A percentile compares a stretch with the other conserved stretches of the same genome.
Conservation (phyloP, 2,329 filamentous ascomycete species). For the Nemania sp. region DNA sequence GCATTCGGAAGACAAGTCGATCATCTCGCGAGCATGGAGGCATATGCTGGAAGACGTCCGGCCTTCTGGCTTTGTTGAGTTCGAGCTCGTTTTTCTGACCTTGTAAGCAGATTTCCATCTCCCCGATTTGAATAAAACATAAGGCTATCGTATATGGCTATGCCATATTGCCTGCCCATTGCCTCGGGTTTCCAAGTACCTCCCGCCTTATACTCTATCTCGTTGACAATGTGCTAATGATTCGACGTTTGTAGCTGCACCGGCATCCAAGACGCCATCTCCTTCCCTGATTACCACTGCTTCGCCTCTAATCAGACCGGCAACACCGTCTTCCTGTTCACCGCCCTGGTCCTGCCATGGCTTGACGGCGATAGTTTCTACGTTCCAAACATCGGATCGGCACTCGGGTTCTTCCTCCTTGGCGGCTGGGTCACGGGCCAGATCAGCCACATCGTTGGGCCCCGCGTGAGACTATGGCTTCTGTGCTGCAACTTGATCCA, state of each 20-base stretch:
- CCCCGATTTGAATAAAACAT: neutral
- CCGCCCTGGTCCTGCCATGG: slow-evolving; percentile 63
- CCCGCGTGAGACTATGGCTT: slow-evolving; percentile 65
- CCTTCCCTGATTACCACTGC: slow-evolving; percentile 71
- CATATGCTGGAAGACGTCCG: slow-evolving; percentile 53
- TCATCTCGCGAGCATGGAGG: slow-evolving; percentile 42
- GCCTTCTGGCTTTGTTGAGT: slow-evolving; percentile 57
- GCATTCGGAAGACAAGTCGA: slow-evolving; percentile 25
- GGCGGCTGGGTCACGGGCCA: slow-evolving; percentile 69
- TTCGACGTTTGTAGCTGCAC: slow-evolving; percentile 53
- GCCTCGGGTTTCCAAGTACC: neutral
- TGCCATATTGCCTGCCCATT: neutral
- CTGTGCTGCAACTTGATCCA: slow-evolving; percentile 67
- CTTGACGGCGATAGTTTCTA: slow-evolving; percentile 62
- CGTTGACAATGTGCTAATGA: slow-evolving; percentile 26
- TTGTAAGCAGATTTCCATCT: slow-evolving; percentile 51
- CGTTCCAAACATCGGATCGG: slow-evolving; percentile 65
- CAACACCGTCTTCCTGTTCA: slow-evolving; percentile 70
- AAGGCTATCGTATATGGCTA: neutral
- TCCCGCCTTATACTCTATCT: neutral
- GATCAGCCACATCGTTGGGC: slow-evolving; percentile 64
- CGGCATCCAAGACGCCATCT: slow-evolving; percentile 68
- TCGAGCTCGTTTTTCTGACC: slow-evolving; percentile 61
- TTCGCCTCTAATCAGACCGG: slow-evolving; percentile 75
- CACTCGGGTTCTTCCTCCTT: slow-evolving; percentile 67